These are phyloP conservation scores for Rhodamnia argentea DNA, from an alignment of 345 rosid genomes.

Conservation along the genomic window DNA sequence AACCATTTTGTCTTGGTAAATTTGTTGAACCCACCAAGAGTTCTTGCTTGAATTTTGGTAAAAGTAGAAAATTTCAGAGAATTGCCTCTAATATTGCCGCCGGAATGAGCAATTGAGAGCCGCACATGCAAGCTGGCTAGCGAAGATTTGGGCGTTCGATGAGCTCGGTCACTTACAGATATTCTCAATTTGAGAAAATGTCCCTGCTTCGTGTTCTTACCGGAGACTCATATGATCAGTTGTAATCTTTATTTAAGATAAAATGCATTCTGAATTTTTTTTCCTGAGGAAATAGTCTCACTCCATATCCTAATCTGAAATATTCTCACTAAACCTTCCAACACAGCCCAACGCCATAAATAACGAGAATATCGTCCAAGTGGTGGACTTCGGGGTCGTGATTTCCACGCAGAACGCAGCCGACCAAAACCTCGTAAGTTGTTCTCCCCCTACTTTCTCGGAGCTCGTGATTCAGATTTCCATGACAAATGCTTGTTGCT, in stretches of 20 bases:
- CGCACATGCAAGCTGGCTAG: not conserved
- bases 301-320: not conserved
- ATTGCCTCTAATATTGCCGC: not conserved
- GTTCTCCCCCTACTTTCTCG: not conserved
- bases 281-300: not conserved
- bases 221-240: too few relatives aligned
- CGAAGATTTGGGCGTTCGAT: not conserved
- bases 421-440: slow-evolving; percentile 11
- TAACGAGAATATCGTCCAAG: slow-evolving; percentile 21
- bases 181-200: not conserved
- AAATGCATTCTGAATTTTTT: too few relatives aligned
- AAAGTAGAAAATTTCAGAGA: not conserved
- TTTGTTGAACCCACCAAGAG: slow-evolving; percentile 20
- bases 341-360: not conserved
- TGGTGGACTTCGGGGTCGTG: slow-evolving; percentile 31
- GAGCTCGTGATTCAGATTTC: not conserved
- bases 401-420: not conserved
- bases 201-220: not conserved
- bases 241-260: too few relatives aligned
- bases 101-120: not conserved
- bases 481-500: not conserved
- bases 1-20: slow-evolving; percentile 88
- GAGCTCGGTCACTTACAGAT: not conserved
- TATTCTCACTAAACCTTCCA: not conserved
- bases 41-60: not conserved